These are phyloP conservation scores for Rhizopus delemar DNA, from an alignment of 371 early-diverging fungal species.

Conservation along the genomic window DNA sequence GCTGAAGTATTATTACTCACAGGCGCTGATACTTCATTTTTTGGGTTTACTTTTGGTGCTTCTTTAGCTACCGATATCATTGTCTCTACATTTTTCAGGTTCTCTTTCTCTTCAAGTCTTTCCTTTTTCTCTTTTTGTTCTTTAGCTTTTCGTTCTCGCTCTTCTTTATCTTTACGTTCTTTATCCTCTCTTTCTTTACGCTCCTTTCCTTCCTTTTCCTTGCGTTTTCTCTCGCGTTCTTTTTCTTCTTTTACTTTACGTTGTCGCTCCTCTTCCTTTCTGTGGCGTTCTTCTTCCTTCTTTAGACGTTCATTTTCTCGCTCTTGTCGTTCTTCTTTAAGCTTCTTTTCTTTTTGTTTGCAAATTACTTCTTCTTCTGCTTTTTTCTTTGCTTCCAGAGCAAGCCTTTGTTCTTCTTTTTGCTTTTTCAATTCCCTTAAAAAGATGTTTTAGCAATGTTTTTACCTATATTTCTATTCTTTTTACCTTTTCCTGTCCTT, in stretches of 20 bases:
- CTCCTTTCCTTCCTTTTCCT: conserved; percentile 17
- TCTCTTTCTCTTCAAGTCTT: conserved; percentile 5
- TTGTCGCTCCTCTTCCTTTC: conserved; percentile 27
- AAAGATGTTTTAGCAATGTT: not conserved
- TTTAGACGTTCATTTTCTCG: conserved; percentile 42
- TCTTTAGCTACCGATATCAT: not conserved
- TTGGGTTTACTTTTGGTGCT: conserved; percentile 10
- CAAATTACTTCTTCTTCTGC: conserved; percentile 43
- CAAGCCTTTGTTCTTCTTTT: conserved; percentile 45
- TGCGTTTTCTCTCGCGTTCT: conserved; percentile 23
- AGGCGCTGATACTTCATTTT: conserved; percentile 20
- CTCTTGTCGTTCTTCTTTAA: conserved; percentile 54
- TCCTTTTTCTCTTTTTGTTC: conserved; percentile 47
- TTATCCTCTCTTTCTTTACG: conserved; percentile 8
- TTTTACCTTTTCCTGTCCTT: conserved; percentile 59
- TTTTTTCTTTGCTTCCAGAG: conserved; percentile 44
- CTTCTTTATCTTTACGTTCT: conserved; percentile 14
- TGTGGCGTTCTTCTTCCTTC: conserved; percentile 35
- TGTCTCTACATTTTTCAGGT: conserved; percentile 15
- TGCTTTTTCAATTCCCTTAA: conserved; percentile 41
- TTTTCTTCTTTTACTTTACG: conserved; percentile 28
- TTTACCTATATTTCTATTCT: not conserved
- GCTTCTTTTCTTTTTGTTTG: conserved; percentile 38
- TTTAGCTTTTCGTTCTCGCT: conserved; percentile 6
- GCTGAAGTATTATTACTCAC: conserved; percentile 8